These are phyloP conservation scores for Talaromyces amestolkiae DNA, from an alignment of 2,329 filamentous ascomycete genomes.

Conservation along the genomic window DNA sequence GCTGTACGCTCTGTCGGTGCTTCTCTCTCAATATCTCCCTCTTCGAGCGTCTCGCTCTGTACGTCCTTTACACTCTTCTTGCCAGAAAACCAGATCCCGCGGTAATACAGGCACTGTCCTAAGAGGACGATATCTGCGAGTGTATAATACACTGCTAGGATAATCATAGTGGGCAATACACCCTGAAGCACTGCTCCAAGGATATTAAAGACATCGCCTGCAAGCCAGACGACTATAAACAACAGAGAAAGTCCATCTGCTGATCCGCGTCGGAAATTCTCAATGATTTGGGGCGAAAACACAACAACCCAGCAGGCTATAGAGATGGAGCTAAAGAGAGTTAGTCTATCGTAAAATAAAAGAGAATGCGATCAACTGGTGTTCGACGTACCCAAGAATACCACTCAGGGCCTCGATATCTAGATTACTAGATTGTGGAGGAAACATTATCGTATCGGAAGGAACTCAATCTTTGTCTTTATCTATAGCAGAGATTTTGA, in stretches of 20 bases:
- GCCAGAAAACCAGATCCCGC: constrained; percentile 62
- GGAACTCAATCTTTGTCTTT: neutral
- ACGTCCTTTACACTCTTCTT: constrained; percentile 21
- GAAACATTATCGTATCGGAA: constrained; percentile 31
- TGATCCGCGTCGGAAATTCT: constrained; percentile 82
- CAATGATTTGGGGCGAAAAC: constrained; percentile 93
- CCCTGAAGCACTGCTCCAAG: constrained; percentile 87
- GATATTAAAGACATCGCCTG: constrained; percentile 95
- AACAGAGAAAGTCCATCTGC: constrained; percentile 86
- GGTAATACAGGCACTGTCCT: constrained; percentile 91
- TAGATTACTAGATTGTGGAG: constrained; percentile 55
- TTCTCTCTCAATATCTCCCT: constrained; percentile 15
- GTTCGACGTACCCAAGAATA: constrained; percentile 69
- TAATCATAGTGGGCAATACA: constrained; percentile 92
- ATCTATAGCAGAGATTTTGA: neutral
- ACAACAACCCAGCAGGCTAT: constrained; percentile 98
- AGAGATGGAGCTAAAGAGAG: constrained; percentile 70
- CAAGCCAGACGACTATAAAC: constrained; percentile 89
- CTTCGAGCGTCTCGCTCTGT: constrained; percentile 24
- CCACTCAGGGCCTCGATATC: constrained; percentile 89
- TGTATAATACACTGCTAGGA: constrained; percentile 91
- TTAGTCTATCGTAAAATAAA: neutral
- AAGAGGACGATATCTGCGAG: constrained; percentile 86
- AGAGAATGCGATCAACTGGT: no score
- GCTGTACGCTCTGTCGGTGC: constrained; percentile 32